Evolutionary conservation across 257 asterid genomes (phyloP), one percentile per base, ranked within the genome.

Genomic region (Capsicum baccatum): DNA sequence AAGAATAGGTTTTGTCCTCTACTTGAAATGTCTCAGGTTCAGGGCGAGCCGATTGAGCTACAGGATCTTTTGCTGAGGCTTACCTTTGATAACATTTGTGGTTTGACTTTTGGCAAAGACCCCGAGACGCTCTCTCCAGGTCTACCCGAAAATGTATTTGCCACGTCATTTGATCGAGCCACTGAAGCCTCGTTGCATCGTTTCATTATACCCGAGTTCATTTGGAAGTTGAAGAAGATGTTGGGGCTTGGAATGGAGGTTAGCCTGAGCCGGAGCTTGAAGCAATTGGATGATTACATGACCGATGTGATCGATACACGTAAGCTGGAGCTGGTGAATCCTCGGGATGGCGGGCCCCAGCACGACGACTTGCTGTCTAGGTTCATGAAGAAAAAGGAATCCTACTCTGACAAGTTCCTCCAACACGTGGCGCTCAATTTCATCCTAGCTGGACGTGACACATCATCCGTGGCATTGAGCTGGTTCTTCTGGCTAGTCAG

Each of bases 361-460:
- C 94, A 90, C 11, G 95, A 92, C 0, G 95, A 92, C 73, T 9
- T 92, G 16, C 87, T 92, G 4, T 92, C 95, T 0, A 81, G 95
- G 80, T 92, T 92, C 89, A 92, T 92, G 92, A 92, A 90, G 86
- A 92, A 90, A 81, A 87, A 85, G 1, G 95, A 90, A 47, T 83
- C 91, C 8, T 92, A 90, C 63, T 56, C 90, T 0, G 92, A 92
- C 39, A 79, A 88, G 17, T 93, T 89, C 79, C 91, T 93, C 6
- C 92, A 91, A 86, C 88, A 92, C 5, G 95, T 93, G 85, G 93
- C 87, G 52, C 93, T 93, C 62, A 93, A 90, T 62, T 93, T 93
- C 86, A 93, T 92, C 86, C 89, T 92, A 83, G 97, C 97, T 39
- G 97, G 97, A 57, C 93, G 97, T 2, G 97, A 92, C 94, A 92